Evolutionary conservation across 2,329 filamentous ascomycete genomes (phyloP).

Genomic region (Colletotrichum lentis): DNA sequence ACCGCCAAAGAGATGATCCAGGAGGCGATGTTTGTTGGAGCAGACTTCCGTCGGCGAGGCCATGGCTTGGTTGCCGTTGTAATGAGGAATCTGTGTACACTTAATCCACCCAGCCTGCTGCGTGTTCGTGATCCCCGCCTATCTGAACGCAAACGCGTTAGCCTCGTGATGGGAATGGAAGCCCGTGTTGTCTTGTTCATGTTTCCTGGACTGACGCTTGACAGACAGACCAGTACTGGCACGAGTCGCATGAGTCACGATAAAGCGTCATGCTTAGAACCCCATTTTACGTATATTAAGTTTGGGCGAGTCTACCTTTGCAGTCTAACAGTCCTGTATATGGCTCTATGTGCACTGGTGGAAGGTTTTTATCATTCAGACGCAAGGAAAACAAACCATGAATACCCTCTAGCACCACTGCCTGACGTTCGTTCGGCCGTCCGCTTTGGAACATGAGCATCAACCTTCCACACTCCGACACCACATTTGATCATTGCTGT

Average conservation of each 20-base stretch:
- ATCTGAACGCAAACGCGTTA: too few species aligned
- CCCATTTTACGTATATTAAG: constrained; percentile 13
- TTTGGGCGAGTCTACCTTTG: constrained; percentile 8
- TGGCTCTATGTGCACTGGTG: constrained; percentile 32
- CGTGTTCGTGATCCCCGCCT: not conserved
- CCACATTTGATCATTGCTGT: not conserved
- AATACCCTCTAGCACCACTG: not conserved
- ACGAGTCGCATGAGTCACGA: too few species aligned
- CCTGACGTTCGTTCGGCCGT: not conserved
- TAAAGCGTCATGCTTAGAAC: not conserved
- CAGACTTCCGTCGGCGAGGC: too few species aligned
- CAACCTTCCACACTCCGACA: too few species aligned
- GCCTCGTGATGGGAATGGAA: not conserved
- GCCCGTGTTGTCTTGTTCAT: not conserved
- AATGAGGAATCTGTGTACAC: too few species aligned
- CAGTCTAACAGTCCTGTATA: constrained; percentile 31
- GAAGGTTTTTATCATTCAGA: constrained; percentile 6
- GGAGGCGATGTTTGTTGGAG: too few species aligned
- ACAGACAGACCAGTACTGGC: too few species aligned
- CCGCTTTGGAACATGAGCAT: not conserved
- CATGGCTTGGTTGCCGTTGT: too few species aligned
- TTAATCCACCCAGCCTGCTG: not conserved
- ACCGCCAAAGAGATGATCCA: too few species aligned
- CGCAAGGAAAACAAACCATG: constrained; percentile 21
- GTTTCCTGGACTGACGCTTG: not conserved